Conservation (phyloP, 2,329 filamentous ascomycete genomes). For the Exserohilum turcica region DNA sequence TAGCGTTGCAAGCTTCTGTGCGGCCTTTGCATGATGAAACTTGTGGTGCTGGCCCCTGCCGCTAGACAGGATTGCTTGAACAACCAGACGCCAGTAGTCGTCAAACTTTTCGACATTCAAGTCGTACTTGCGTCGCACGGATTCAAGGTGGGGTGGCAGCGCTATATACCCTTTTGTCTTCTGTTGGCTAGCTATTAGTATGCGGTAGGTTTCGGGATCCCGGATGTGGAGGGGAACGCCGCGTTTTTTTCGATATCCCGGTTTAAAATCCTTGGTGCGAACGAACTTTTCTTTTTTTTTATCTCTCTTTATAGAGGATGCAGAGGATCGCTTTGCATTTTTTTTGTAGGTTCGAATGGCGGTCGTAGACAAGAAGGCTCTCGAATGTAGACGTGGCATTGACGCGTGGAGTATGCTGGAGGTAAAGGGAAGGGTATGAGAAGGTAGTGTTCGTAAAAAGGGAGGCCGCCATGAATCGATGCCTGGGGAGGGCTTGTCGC, state of each 20-base stretch:
- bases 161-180: too few relatives aligned
- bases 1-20: neutral
- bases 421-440: neutral
- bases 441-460: neutral
- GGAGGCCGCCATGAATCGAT: neutral
- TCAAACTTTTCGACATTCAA: neutral
- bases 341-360: constrained; percentile 5
- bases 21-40: neutral
- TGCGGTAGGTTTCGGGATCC: too few relatives aligned
- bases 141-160: neutral
- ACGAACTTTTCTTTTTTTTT: too few relatives aligned
- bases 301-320: too few relatives aligned
- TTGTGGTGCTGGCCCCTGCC: neutral
- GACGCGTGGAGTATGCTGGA: neutral
- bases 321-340: too few relatives aligned
- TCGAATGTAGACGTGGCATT: neutral
- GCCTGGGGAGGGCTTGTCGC: neutral
- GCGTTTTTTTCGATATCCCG: too few relatives aligned
- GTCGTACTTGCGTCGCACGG: neutral
- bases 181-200: too few relatives aligned
- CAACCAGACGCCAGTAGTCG: neutral
- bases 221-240: too few relatives aligned
- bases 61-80: neutral
- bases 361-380: neutral
- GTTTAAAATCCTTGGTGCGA: too few relatives aligned